These are phyloP conservation scores for Didymella keratinophila DNA, from an alignment of 2,329 filamentous ascomycete genomes.

Conservation along the genomic window DNA sequence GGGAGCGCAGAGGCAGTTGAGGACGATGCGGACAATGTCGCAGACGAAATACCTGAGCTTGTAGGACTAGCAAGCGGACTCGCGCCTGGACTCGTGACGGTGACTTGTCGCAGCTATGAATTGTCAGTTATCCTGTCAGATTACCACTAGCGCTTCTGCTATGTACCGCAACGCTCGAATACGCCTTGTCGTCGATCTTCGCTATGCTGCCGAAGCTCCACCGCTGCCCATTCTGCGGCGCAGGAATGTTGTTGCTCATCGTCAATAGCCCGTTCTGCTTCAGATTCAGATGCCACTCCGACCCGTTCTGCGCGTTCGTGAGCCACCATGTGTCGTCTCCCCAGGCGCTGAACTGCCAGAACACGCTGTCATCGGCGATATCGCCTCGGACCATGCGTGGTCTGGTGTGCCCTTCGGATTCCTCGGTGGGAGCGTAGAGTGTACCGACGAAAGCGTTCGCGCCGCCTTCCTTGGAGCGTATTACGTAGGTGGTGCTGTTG, in stretches of 20 bases:
- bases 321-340: slow-evolving; percentile 34
- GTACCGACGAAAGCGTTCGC: slow-evolving; percentile 26
- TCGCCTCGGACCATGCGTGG: slow-evolving; percentile 28
- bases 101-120: not conserved
- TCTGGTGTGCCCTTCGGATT: slow-evolving; percentile 23
- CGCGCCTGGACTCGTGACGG: not conserved
- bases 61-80: not conserved
- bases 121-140: not conserved
- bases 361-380: slow-evolving; percentile 29
- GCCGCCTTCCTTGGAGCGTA: slow-evolving; percentile 27
- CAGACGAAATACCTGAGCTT: not conserved
- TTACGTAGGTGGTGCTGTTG: slow-evolving; percentile 27
- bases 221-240: slow-evolving; percentile 24
- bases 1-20: not conserved
- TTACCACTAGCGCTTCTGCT: not conserved
- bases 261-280: slow-evolving; percentile 18
- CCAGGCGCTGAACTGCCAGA: slow-evolving; percentile 33
- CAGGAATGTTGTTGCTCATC: slow-evolving; percentile 26
- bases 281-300: slow-evolving; percentile 21
- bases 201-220: slow-evolving; percentile 23
- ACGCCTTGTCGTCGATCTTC: slow-evolving; percentile 26
- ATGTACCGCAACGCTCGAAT: slow-evolving; percentile 26
- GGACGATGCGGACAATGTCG: not conserved
- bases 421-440: slow-evolving; percentile 3
- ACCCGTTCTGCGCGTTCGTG: slow-evolving; percentile 30